phyloP scores from a whole-genome alignment of 2,329 filamentous ascomycete genomes.

The Cladosporium sp. region DNA sequence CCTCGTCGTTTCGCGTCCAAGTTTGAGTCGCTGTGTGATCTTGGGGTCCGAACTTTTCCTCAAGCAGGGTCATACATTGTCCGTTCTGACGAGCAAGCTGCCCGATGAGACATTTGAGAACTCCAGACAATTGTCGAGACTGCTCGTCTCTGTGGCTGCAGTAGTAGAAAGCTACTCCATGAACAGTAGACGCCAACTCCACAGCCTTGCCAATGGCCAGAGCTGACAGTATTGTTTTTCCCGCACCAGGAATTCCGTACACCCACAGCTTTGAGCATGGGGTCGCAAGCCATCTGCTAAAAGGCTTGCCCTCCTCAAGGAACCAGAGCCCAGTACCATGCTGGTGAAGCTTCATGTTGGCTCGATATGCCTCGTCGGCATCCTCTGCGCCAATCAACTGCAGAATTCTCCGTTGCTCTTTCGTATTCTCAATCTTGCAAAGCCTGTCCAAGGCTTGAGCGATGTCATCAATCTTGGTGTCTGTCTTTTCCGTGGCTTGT shows the following conservation, averaged over 20 bases:
- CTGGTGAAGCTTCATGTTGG: not conserved
- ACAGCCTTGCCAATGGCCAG: not conserved
- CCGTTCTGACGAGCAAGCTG: not conserved
- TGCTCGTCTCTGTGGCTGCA: not conserved
- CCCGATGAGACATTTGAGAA: not conserved
- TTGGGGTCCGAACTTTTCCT: not conserved
- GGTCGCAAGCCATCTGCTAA: not conserved
- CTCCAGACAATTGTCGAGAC: not conserved
- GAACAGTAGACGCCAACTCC: not conserved
- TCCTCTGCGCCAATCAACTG: not conserved
- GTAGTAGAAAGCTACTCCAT: not conserved
- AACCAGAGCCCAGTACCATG: not conserved
- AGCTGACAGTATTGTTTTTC: not conserved
- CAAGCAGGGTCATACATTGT: not conserved
- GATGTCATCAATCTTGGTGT: not conserved
- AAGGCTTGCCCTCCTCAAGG: not conserved
- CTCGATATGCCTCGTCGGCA: not conserved
- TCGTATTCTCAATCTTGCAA: not conserved
- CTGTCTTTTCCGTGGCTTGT: not conserved
- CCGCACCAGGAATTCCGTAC: slow-evolving; percentile 2
- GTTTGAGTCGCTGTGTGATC: not conserved
- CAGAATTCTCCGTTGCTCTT: not conserved
- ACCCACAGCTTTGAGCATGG: not conserved
- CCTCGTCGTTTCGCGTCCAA: not conserved
- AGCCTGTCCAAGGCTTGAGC: not conserved